phyloP scores from a whole-genome alignment of 179 eudicot species.

The Corrigiola litoralis region DNA sequence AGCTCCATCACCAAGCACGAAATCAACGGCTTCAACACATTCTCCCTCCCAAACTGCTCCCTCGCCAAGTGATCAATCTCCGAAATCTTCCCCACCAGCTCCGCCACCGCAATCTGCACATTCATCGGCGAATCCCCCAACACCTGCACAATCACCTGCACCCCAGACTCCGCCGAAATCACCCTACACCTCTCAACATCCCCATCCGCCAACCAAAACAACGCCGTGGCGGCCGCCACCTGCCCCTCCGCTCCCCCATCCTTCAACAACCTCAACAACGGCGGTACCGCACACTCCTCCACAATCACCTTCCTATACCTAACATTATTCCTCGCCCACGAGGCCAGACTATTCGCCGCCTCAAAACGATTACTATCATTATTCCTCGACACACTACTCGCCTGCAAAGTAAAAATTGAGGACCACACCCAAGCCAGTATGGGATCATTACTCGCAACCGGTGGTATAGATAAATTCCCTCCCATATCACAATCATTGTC shows the following conservation, averaged over 20 bases:
- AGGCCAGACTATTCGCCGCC: slow-evolving; percentile 40
- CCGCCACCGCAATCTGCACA: slow-evolving; percentile 52
- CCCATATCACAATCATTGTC: slow-evolving; percentile 37
- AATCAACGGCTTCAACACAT: slow-evolving; percentile 50
- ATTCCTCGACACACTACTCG: slow-evolving; percentile 20
- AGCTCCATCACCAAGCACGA: slow-evolving; percentile 48
- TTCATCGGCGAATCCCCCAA: slow-evolving; percentile 33
- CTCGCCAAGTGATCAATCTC: slow-evolving; percentile 46
- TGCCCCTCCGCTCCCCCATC: slow-evolving; percentile 62
- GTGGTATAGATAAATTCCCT: slow-evolving; percentile 38
- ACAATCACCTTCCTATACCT: slow-evolving; percentile 51
- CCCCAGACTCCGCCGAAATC: slow-evolving; percentile 32
- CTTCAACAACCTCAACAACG: slow-evolving; percentile 45
- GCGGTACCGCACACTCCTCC: slow-evolving; percentile 61
- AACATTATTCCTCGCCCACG: slow-evolving; percentile 35
- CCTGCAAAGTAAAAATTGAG: slow-evolving; percentile 47
- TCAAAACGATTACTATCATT: slow-evolving; percentile 43
- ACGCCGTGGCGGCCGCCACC: slow-evolving; percentile 47
- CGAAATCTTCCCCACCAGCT: slow-evolving; percentile 52
- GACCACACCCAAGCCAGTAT: slow-evolving; percentile 64
- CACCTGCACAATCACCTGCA: slow-evolving; percentile 41
- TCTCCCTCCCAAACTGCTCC: slow-evolving; percentile 64
- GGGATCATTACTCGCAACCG: slow-evolving; percentile 53
- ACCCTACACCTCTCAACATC: slow-evolving; percentile 26
- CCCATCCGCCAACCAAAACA: slow-evolving; percentile 39